Base-by-base conservation (phyloP, 2,329 filamentous ascomycete species). In the Fusarium oxysporum region DNA sequence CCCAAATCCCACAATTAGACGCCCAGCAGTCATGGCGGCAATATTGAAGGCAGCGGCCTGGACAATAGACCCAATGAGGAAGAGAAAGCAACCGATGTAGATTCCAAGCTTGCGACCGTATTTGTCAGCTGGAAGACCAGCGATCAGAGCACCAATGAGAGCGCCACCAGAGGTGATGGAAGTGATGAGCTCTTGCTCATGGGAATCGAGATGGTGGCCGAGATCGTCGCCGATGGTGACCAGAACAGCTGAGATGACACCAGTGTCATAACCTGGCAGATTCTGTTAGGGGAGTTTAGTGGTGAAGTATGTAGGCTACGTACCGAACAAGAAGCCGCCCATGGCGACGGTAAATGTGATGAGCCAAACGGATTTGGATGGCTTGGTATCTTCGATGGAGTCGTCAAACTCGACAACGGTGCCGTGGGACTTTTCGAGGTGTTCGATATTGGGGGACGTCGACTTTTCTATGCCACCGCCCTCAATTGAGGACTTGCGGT, bases 121-220 rank as follows among this genome's bases (percentile, higher is more conserved):
- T 30, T 68, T 70, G 28, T 79, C 78, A 6, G 76, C 78, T 12
- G 75, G 72, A 4, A 72, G 56, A 23, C 77, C 77, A 17, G 77
- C 77, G 23, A 79, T 71, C 30, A 78, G 71, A 28, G 77, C 77
- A 6, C 77, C 77, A 9, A 78, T 63, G 13, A 78, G 73, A 23
- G 77, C 77, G 53, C 77, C 77, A 2, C 83, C 86, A 17, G 84
- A 86, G 19, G 83, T 86, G 28, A 88, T 81, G 0, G 86, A 87
- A 2, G 86, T 88, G 41, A 88, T 83, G 28, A 88, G 78, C 68
- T 88, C 86, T 68, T 86, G 83, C 65, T 88, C 85, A 5, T 79
- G 81, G 7, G 83, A 81, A 40, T 71, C 79, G 5, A 86, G 77
- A 10, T 78, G 78, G 28, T 82, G 79, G 35, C 82, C 81, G n/a